Percentiles rank a stretch among this genome's conserved stretches.
phyloP scores from a whole-genome alignment of 2,329 filamentous ascomycete genomes.

The Venturia effusa region DNA sequence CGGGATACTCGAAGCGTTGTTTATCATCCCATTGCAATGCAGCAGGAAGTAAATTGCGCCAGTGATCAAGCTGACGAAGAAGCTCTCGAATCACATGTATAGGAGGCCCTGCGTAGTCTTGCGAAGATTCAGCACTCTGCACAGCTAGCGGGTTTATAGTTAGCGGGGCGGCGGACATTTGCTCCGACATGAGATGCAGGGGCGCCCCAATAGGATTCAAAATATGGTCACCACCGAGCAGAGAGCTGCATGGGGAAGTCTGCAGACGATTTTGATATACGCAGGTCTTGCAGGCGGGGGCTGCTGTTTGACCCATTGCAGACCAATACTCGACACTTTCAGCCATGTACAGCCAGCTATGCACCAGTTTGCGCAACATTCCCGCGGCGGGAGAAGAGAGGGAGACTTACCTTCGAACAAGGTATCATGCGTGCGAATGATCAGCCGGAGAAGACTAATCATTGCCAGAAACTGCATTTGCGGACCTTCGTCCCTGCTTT shows the following conservation, averaged over 20 bases:
- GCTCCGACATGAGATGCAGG: conserved; percentile 1
- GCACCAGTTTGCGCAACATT: neutral
- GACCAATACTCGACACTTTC: neutral
- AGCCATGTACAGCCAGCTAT: neutral
- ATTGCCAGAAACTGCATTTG: conserved; percentile 51
- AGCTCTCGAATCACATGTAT: conserved; percentile 40
- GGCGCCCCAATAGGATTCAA: neutral
- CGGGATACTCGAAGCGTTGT: conserved; percentile 32
- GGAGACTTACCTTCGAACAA: conserved; percentile 41
- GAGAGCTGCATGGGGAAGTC: neutral
- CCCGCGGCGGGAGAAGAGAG: neutral
- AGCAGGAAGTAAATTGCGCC: conserved; percentile 45
- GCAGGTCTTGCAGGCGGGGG: neutral
- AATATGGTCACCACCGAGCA: conserved; percentile 2
- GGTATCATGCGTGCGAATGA: conserved; percentile 40
- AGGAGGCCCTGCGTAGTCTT: conserved; percentile 28
- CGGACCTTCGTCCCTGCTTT: conserved; percentile 23
- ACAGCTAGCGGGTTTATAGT: conserved; percentile 12
- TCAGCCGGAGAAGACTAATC: conserved; percentile 44
- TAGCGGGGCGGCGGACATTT: neutral
- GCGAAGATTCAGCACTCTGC: conserved; percentile 17
- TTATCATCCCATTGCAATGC: conserved; percentile 48
- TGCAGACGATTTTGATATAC: neutral
- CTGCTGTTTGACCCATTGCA: neutral
- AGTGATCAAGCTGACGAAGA: conserved; percentile 44